A percentile compares a stretch with the other conserved stretches of the same genome.
phyloP scores from a whole-genome alignment of 1,284 basidiomycete species.

The Pterulicium gracile region DNA sequence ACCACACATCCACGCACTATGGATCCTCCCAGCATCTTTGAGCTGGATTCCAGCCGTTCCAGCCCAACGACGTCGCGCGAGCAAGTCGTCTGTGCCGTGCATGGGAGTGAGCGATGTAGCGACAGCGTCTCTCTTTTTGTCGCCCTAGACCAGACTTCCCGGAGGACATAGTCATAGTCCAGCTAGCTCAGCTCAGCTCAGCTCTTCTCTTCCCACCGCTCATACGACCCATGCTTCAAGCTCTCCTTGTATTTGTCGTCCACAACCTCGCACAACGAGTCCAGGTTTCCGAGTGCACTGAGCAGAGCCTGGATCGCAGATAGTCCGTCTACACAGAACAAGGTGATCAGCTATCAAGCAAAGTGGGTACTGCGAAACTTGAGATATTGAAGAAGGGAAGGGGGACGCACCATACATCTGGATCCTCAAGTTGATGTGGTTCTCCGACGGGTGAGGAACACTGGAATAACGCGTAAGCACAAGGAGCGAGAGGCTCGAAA shows the following conservation, averaged over 20 bases:
- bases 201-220: conserved; percentile 59
- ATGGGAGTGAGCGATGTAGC: too few species aligned
- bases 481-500: conserved; percentile 6
- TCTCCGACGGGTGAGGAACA: conserved; percentile 93
- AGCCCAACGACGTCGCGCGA: too few species aligned
- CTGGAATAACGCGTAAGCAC: conserved; percentile 27
- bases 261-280: conserved; percentile 60
- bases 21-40: too few species aligned
- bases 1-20: too few species aligned
- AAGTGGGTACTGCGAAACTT: too few species aligned
- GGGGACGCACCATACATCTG: conserved; percentile 91
- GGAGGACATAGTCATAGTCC: too few species aligned
- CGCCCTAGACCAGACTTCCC: too few species aligned
- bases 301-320: conserved; percentile 75
- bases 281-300: conserved; percentile 64
- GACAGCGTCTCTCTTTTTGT: too few species aligned
- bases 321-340: conserved; percentile 47
- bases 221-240: conserved; percentile 40
- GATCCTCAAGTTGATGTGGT: conserved; percentile 89
- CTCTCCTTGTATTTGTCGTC: conserved; percentile 55
- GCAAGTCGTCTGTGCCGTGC: too few species aligned
- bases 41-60: too few species aligned
- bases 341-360: not conserved
- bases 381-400: conserved; percentile 3
- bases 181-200: too few species aligned